phyloP scores from a whole-genome alignment of 768 basidiomycete genomes.

The Kwoniella botswanensis region DNA sequence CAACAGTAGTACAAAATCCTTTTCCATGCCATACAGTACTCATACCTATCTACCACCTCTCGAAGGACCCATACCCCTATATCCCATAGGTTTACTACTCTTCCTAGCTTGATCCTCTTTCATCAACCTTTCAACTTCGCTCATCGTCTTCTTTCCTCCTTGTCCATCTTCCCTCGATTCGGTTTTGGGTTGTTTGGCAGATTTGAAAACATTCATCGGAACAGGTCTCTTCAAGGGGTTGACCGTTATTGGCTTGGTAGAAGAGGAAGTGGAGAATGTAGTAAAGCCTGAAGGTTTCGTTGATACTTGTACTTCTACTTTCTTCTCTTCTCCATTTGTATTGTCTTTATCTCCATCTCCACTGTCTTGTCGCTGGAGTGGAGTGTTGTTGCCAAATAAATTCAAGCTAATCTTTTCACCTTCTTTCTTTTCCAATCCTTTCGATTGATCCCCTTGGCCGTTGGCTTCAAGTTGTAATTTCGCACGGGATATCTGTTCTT shows the following conservation, averaged over 20 bases:
- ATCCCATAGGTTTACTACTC: constrained; percentile 45
- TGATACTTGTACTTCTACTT: background rate
- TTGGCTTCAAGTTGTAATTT: constrained; percentile 51
- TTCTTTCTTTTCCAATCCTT: constrained; percentile 49
- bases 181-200: constrained; percentile 53
- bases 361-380: background rate
- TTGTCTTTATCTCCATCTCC: background rate
- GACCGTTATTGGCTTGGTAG: constrained; percentile 22
- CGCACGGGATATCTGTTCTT: constrained; percentile 93
- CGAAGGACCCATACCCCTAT: constrained; percentile 46
- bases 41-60: constrained; percentile 24
- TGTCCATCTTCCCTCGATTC: constrained; percentile 7
- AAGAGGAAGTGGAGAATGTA: constrained; percentile 27
- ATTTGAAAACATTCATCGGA: constrained; percentile 65
- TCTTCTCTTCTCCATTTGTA: background rate
- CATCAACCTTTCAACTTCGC: constrained; percentile 83
- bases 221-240: constrained; percentile 54
- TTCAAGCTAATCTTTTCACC: constrained; percentile 52
- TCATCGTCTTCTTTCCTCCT: constrained; percentile 68
- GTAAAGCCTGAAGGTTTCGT: constrained; percentile 25
- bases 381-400: constrained; percentile 21
- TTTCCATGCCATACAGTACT: background rate
- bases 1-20: background rate
- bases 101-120: constrained; percentile 90
- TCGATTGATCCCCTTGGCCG: constrained; percentile 11